A percentile compares a stretch with the other conserved stretches of the same genome.
Evolutionary conservation across 352 stramenopile genomes (phyloP).

Genomic region (Globisporangium cylindrosporum): DNA sequence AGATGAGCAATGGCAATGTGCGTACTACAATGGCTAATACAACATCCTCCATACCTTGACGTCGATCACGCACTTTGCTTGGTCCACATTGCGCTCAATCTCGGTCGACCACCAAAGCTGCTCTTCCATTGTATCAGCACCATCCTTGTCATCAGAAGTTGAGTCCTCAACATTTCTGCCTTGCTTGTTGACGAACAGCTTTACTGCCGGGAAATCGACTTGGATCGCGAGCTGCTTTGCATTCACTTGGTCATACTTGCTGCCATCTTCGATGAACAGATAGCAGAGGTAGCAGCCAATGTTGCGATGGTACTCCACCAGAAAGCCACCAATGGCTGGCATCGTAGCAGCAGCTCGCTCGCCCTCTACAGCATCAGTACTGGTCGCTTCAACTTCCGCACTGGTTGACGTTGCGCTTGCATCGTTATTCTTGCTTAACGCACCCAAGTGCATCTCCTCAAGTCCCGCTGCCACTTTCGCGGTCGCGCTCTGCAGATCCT

Average conservation of each 20-base stretch:
- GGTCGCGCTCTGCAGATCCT: constrained; percentile 9
- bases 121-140: neutral
- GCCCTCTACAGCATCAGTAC: neutral
- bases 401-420: neutral
- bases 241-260: constrained; percentile 20
- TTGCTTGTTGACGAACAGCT: constrained; percentile 18
- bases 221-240: constrained; percentile 27
- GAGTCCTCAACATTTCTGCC: neutral
- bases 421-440: neutral
- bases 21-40: neutral
- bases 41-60: constrained; percentile 5
- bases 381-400: constrained; percentile 23
- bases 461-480: constrained; percentile 7
- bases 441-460: constrained; percentile 10
- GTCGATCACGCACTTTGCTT: constrained; percentile 23
- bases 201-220: constrained; percentile 37
- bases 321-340: constrained; percentile 22
- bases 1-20: neutral
- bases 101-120: constrained; percentile 42
- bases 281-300: constrained; percentile 84
- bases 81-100: constrained; percentile 54
- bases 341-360: neutral
- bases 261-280: constrained; percentile 26
- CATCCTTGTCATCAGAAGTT: neutral
- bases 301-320: constrained; percentile 80